Base-by-base conservation (phyloP, 345 rosid species). In the Brassica incana region DNA sequence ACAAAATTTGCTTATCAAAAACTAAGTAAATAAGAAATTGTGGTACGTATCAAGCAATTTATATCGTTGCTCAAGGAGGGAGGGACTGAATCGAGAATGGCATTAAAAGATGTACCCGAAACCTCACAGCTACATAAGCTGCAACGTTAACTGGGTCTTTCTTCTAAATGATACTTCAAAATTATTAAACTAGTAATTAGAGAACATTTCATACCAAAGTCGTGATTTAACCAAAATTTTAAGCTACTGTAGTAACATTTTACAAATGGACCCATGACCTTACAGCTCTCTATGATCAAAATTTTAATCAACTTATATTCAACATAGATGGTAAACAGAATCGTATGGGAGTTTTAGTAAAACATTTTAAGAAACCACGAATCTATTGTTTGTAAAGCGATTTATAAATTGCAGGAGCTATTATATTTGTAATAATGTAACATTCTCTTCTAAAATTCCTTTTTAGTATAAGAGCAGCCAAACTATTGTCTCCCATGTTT, bases 401-500 rank as follows among this genome's bases (percentile, higher is more conserved):
- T 9, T 23, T 23, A 29, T 29, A 60, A 4, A 25, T 23, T 1
- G 23, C 4, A 58, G 9, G 29, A 20, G 3, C 12, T 58, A 58
- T 60, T 60, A 30, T 20, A 8, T 59, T 23, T 20, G 12, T 10
- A 60, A 58, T 29, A 7, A 11, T 30, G 23, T 33, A 64, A 64
- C 50, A 11, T 48, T 74, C 15, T 72, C 32, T 50, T 64, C 25
- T 14, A 30, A 16, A 48, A 16, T 45, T 45, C 11, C 16, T 12
- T 18, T 7, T 20, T 33, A 25, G 58, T 45, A 48, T 66, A 59
- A 59, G 79, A 76, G 73, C 61, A 76, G 58, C 48, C 61, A 68
- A 16, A 68, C 36, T 18, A 67, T 18, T 61, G 69, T 69, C 62
- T 18, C 11, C 15, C 11, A 33, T n/a, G 36, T 32, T 33, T 12